These are phyloP conservation scores for Colletotrichum echinochloae DNA, from an alignment of 2,329 filamentous ascomycete genomes.

Conservation along the genomic window DNA sequence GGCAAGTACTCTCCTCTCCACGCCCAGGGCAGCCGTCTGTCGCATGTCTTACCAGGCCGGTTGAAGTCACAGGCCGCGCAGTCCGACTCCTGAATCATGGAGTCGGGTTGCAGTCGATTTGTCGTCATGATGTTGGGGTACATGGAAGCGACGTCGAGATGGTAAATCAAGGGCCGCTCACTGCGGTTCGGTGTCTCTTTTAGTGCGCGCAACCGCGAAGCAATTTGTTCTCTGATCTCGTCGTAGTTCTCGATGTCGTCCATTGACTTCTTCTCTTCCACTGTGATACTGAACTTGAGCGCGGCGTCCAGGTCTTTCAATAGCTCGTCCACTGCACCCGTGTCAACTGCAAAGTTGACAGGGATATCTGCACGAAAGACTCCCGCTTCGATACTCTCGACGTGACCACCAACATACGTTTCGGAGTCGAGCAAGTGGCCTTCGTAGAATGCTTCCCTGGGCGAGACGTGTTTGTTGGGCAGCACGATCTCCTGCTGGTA, in stretches of 20 bases:
- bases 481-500: constrained; percentile 92
- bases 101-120: constrained; percentile 95
- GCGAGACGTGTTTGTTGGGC: constrained; percentile 94
- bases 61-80: constrained; percentile 99
- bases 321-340: constrained; percentile 89
- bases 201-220: constrained; percentile 75
- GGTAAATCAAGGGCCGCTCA: constrained; percentile 93
- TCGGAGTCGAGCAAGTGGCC: constrained; percentile 96
- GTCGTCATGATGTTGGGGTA: constrained; percentile 99
- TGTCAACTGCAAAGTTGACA: constrained; percentile 91
- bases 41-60: constrained; percentile 94
- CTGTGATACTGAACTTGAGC: constrained; percentile 85
- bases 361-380: constrained; percentile 97
- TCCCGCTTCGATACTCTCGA: constrained; percentile 98
- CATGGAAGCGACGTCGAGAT: constrained; percentile 98
- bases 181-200: constrained; percentile 86
- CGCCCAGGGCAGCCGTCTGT: constrained; percentile 93
- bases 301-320: constrained; percentile 88
- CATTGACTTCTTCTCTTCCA: constrained; percentile 85
- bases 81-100: constrained; percentile 97
- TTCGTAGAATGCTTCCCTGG: constrained; percentile 95
- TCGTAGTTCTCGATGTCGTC: constrained; percentile 86
- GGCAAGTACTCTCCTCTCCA: constrained; percentile 98
- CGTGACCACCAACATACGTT: constrained; percentile 97
- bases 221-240: constrained; percentile 86